Percentiles rank a stretch among this genome's conserved stretches.
These are phyloP conservation scores for Aspergillus sparsus DNA, from an alignment of 495 filamentous ascomycete genomes.

Conservation along the genomic window DNA sequence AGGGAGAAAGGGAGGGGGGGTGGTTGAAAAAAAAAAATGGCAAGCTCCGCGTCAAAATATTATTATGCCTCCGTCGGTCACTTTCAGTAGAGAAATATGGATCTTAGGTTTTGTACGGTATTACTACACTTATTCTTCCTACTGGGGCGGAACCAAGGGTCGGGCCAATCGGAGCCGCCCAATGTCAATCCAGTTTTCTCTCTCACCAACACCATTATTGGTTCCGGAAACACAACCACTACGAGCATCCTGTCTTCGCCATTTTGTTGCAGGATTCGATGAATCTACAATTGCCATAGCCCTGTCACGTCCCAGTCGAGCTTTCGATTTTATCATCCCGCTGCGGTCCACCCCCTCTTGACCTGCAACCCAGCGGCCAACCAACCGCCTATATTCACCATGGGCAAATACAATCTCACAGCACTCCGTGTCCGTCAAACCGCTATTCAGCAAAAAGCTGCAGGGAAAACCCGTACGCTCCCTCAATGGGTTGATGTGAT, in stretches of 20 bases:
- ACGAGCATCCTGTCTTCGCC: background rate
- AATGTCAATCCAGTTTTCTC: slow-evolving; percentile 45
- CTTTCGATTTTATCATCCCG: slow-evolving; percentile 1
- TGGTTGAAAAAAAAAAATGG: background rate
- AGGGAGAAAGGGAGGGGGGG: slow-evolving; percentile 3
- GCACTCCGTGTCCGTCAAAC: slow-evolving; percentile 72
- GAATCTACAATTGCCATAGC: background rate
- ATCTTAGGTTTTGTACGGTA: background rate
- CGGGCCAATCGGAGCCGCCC: slow-evolving; percentile 44
- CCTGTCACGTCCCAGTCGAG: background rate
- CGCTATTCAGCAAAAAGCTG: slow-evolving; percentile 57
- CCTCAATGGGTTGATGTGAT: slow-evolving; percentile 81
- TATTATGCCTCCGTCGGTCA: slow-evolving; percentile 13
- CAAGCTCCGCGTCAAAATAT: slow-evolving; percentile 27
- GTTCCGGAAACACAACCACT: background rate
- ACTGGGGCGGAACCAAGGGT: slow-evolving; percentile 37
- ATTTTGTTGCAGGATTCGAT: background rate
- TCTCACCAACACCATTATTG: slow-evolving; percentile 11
- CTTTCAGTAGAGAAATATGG: slow-evolving; percentile 12
- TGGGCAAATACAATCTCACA: slow-evolving; percentile 73
- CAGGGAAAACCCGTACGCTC: slow-evolving; percentile 46
- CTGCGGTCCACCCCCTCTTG: background rate
- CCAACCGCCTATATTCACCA: slow-evolving; percentile 29
- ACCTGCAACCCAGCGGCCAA: slow-evolving; percentile 1
- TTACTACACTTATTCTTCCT: slow-evolving; percentile 21